These are phyloP conservation scores for Phytophthora pinifolia DNA, from an alignment of 352 stramenopile genomes.

Conservation along the genomic window DNA sequence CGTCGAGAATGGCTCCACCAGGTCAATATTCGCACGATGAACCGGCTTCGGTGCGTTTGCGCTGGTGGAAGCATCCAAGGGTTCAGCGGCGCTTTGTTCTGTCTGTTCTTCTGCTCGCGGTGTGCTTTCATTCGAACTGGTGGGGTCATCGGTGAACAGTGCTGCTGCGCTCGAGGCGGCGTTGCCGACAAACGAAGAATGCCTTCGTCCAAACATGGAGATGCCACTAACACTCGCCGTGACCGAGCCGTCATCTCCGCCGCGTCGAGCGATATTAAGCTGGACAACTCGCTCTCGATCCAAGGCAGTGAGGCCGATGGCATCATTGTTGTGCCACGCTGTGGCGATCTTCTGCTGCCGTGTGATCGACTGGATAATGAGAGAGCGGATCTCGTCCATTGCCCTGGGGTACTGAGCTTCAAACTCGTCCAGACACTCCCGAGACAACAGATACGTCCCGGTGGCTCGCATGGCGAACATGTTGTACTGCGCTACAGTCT, in stretches of 20 bases:
- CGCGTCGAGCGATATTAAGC: conserved; percentile 19
- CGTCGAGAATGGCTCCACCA: conserved; percentile 1
- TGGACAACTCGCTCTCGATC: conserved; percentile 46
- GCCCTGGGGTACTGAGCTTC: conserved; percentile 53
- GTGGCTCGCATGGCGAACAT: conserved; percentile 59
- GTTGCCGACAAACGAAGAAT: no score
- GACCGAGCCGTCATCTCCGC: conserved; percentile 17
- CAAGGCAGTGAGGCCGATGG: conserved; percentile 52
- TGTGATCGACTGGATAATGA: conserved; percentile 77
- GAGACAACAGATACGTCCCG: conserved; percentile 63
- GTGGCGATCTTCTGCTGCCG: conserved; percentile 73
- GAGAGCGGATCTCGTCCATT: conserved; percentile 61
- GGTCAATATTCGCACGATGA: not conserved
- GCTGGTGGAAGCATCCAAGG: conserved; percentile 2
- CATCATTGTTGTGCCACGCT: conserved; percentile 74
- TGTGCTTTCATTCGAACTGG: conserved; percentile 9
- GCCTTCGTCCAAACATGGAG: conserved; percentile 19
- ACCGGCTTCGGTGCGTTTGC: not conserved
- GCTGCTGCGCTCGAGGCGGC: not conserved
- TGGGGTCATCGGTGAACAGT: not conserved
- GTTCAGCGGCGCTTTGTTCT: conserved; percentile 18
- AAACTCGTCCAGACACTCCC: conserved; percentile 60
- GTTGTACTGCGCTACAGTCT: conserved; percentile 63
- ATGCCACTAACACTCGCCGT: conserved; percentile 20
- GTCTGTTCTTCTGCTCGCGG: not conserved